A percentile compares a stretch with the other conserved stretches of the same genome.
These are phyloP conservation scores for Monosporascus ibericus DNA, from an alignment of 2,329 filamentous ascomycete species.

Conservation along the genomic window DNA sequence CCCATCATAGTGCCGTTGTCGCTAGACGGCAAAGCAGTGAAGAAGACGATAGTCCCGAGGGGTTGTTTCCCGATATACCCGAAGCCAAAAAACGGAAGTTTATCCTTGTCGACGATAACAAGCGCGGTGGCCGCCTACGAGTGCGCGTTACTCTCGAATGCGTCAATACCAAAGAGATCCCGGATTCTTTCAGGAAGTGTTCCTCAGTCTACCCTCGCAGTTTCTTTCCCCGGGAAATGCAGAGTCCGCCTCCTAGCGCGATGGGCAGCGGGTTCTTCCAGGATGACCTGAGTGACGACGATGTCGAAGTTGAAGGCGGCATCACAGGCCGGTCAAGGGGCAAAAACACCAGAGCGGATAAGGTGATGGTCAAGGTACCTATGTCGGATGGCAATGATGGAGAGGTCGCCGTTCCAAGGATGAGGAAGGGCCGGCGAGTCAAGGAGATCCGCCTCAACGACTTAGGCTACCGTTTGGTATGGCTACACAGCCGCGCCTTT, in stretches of 20 bases:
- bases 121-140: constrained; percentile 72
- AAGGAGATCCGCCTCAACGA: constrained; percentile 93
- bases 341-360: constrained; percentile 23
- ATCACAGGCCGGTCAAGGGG: constrained; percentile 29
- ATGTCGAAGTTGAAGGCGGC: constrained; percentile 50
- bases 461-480: constrained; percentile 89
- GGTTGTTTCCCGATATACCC: constrained; percentile 81
- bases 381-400: constrained; percentile 64
- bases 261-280: constrained; percentile 70
- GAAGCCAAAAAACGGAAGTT: constrained; percentile 93
- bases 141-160: constrained; percentile 90
- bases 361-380: constrained; percentile 53
- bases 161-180: constrained; percentile 92
- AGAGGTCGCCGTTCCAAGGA: constrained; percentile 69
- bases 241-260: constrained; percentile 70
- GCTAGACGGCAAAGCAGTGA: constrained; percentile 23
- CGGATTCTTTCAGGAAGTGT: constrained; percentile 85
- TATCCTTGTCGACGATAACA: constrained; percentile 87
- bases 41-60: constrained; percentile 54
- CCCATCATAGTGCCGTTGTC: constrained; percentile 27
- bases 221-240: constrained; percentile 92
- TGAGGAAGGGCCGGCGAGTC: constrained; percentile 61
- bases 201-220: constrained; percentile 87
- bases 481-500: constrained; percentile 91
- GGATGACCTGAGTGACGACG: constrained; percentile 52